Evolutionary conservation across 2,329 filamentous ascomycete species (phyloP).

Genomic region (Albophoma yamanashiensis): DNA sequence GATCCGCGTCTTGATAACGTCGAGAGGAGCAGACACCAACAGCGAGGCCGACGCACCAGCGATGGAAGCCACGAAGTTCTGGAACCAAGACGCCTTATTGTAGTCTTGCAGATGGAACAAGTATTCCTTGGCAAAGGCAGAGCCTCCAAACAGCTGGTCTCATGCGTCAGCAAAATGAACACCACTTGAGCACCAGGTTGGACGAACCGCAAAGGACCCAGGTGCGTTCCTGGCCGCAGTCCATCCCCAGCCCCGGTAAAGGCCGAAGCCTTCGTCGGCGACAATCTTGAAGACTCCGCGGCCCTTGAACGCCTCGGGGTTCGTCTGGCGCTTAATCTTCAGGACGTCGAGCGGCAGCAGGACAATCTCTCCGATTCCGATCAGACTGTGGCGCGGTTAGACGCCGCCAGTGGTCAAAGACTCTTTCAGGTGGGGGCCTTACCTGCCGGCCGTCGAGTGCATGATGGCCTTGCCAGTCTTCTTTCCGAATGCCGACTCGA

Average conservation of each 20-base stretch:
- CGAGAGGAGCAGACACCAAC: constrained; percentile 87
- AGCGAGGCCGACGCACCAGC: constrained; percentile 92
- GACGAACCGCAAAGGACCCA: constrained; percentile 83
- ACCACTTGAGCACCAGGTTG: not conserved
- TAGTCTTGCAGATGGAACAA: constrained; percentile 84
- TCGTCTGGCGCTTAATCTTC: constrained; percentile 99
- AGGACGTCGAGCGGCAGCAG: constrained; percentile 91
- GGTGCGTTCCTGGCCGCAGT: constrained; percentile 94
- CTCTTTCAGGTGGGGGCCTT: constrained; percentile 11
- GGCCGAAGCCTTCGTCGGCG: constrained; percentile 83
- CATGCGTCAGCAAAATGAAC: not conserved
- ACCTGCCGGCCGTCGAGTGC: constrained; percentile 92
- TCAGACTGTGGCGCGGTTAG: constrained; percentile 49
- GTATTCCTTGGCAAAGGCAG: constrained; percentile 95
- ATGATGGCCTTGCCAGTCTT: constrained; percentile 97
- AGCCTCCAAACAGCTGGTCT: constrained; percentile 84
- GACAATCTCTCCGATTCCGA: constrained; percentile 95
- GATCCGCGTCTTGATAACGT: constrained; percentile 97
- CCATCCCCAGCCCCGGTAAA: constrained; percentile 97
- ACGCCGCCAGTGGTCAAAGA: not conserved
- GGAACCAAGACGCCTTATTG: constrained; percentile 86
- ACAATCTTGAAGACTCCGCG: constrained; percentile 86
- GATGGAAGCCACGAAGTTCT: constrained; percentile 97
- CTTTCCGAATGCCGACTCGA: constrained; percentile 85
- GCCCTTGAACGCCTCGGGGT: constrained; percentile 94